phyloP scores from a whole-genome alignment of 1,284 basidiomycete species.

The Porphyrellus sp. region DNA sequence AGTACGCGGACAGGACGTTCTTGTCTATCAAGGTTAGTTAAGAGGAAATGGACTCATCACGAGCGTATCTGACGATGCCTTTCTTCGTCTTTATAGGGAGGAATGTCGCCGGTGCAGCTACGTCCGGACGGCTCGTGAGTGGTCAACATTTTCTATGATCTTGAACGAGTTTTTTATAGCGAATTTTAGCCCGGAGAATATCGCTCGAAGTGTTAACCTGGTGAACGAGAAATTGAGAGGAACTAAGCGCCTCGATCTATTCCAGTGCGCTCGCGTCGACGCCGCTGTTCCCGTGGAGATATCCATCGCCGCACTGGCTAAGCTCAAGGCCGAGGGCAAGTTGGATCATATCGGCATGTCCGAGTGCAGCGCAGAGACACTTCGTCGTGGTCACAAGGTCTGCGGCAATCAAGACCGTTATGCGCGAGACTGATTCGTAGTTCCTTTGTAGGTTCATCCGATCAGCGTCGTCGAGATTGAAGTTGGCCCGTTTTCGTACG shows the following conservation, averaged over 20 bases:
- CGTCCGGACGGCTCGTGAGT: slow-evolving; percentile 10
- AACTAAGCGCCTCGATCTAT: slow-evolving; percentile 49
- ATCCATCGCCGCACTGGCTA: slow-evolving; percentile 32
- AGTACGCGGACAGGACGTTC: slow-evolving; percentile 48
- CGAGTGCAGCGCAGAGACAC: slow-evolving; percentile 47
- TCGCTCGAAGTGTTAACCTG: slow-evolving; percentile 40
- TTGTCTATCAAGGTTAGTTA: slow-evolving; percentile 39
- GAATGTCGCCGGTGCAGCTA: neutral
- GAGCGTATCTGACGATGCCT: neutral
- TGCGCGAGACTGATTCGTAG: neutral
- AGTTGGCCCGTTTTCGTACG: slow-evolving; percentile 49
- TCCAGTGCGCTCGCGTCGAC: slow-evolving; percentile 42
- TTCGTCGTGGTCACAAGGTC: slow-evolving; percentile 45
- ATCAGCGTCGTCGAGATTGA: slow-evolving; percentile 54
- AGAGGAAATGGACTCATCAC: too few species aligned
- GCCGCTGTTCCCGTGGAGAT: slow-evolving; percentile 38
- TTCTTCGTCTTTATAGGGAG: slow-evolving; percentile 15
- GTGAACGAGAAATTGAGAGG: slow-evolving; percentile 44
- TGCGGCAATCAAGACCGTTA: neutral
- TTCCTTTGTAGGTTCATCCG: slow-evolving; percentile 39
- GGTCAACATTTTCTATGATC: neutral
- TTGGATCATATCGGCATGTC: slow-evolving; percentile 51
- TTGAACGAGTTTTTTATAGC: neutral
- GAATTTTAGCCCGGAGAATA: slow-evolving; percentile 32
- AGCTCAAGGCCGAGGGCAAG: slow-evolving; percentile 42